Conservation (phyloP, 2,329 filamentous ascomycete species). For the Lecanicillium sp. region DNA sequence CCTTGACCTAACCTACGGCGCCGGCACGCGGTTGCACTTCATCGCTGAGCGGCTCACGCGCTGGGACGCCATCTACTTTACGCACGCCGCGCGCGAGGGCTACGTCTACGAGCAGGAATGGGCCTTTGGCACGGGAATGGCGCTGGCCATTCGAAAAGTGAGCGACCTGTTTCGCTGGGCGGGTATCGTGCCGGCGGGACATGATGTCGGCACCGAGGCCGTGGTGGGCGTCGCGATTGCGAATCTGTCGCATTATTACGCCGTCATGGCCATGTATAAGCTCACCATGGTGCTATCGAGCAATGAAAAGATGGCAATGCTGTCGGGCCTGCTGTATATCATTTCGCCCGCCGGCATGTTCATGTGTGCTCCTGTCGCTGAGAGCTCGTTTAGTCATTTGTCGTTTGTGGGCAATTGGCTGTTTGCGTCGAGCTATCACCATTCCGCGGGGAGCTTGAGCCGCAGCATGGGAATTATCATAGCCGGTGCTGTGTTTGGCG, state of each 20-base stretch:
- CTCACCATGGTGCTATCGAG: conserved; percentile 52
- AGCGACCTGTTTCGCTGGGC: conserved; percentile 18
- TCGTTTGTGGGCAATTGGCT: conserved; percentile 66
- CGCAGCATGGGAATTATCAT: conserved; percentile 46
- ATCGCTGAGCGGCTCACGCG: conserved; percentile 53
- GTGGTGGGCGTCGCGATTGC: conserved; percentile 59
- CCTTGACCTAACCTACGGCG: conserved; percentile 24
- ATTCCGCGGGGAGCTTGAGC: conserved; percentile 14
- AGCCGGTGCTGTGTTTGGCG: conserved; percentile 61
- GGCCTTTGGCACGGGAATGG: conserved; percentile 59
- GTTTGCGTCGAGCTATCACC: conserved; percentile 45
- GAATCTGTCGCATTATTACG: conserved; percentile 67
- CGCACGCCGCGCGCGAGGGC: conserved; percentile 52
- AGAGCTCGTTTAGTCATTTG: conserved; percentile 70
- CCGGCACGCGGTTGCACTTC: conserved; percentile 26
- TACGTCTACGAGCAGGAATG: conserved; percentile 76
- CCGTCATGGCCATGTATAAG: conserved; percentile 62
- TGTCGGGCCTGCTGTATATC: conserved; percentile 67
- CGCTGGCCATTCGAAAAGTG: conserved; percentile 30
- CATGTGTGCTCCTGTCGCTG: conserved; percentile 76
- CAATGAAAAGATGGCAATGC: conserved; percentile 49
- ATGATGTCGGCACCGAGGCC: conserved; percentile 23
- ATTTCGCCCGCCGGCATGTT: conserved; percentile 85
- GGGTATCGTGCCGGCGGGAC: conserved; percentile 12
- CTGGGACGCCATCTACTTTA: conserved; percentile 78